phyloP scores from a whole-genome alignment of 805 yeast species.

The Kregervanrija fluxuum region DNA sequence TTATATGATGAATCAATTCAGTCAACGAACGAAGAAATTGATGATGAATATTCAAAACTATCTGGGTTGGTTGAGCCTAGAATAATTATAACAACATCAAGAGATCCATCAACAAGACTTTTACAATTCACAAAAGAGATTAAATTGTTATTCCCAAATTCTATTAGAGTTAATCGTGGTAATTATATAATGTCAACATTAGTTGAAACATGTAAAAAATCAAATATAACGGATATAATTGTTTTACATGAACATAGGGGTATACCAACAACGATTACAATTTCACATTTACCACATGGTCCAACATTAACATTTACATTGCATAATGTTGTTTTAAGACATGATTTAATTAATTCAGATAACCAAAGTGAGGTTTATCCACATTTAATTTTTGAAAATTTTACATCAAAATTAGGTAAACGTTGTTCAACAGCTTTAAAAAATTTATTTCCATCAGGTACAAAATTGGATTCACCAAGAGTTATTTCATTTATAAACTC shows the following conservation, averaged over 20 bases:
- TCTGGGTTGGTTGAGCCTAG: conserved; percentile 90
- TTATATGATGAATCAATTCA: conserved; percentile 78
- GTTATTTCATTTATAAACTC: conserved; percentile 89
- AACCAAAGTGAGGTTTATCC: conserved; percentile 90
- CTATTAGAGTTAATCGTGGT: conserved; percentile 89
- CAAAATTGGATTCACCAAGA: conserved; percentile 78
- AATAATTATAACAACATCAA: conserved; percentile 84
- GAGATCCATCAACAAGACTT: conserved; percentile 81
- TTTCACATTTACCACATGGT: conserved; percentile 96
- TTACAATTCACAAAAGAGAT: conserved; percentile 92
- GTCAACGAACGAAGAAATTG: conserved; percentile 39
- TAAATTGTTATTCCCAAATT: conserved; percentile 81
- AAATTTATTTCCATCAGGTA: conserved; percentile 96
- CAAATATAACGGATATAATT: conserved; percentile 78
- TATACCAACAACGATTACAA: conserved; percentile 88
- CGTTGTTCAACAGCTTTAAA: conserved; percentile 75
- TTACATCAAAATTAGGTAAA: conserved; percentile 71
- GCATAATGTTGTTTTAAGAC: conserved; percentile 91
- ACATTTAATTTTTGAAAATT: conserved; percentile 87
- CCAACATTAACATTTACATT: conserved; percentile 92
- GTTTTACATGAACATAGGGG: conserved; percentile 96
- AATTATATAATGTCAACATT: conserved; percentile 78
- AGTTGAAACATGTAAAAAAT: conserved; percentile 69
- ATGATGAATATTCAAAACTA: conserved; percentile 85
- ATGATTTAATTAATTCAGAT: conserved; percentile 80